Conservation (phyloP, 2,329 filamentous ascomycete genomes). For the Bipolaris bicolor region DNA sequence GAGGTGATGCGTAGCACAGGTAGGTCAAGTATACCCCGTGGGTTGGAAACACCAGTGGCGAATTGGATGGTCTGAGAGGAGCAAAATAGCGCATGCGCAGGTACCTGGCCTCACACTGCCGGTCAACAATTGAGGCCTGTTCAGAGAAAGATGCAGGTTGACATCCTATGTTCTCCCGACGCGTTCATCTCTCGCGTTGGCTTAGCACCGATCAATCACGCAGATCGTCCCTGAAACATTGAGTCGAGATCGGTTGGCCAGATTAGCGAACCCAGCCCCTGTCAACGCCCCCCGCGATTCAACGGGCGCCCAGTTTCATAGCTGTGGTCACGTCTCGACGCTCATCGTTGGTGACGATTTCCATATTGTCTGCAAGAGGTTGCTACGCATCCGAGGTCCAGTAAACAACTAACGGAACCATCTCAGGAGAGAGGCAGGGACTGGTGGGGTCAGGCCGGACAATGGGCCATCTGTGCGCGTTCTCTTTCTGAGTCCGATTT, state of each 20-base stretch:
- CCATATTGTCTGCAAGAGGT: neutral
- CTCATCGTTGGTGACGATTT: neutral
- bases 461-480: neutral
- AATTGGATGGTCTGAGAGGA: neutral
- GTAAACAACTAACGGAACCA: neutral
- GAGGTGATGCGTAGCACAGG: neutral
- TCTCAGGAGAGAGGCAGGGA: neutral
- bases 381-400: neutral
- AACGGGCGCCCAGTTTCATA: neutral
- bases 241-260: conserved; percentile 27
- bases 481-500: neutral
- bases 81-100: neutral
- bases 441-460: neutral
- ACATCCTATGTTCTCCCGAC: conserved; percentile 9
- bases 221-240: conserved; percentile 33
- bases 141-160: neutral
- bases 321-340: neutral
- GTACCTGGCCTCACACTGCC: neutral
- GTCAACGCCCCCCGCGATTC: conserved; percentile 3
- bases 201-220: conserved; percentile 37
- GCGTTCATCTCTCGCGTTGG: conserved; percentile 23
- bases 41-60: neutral
- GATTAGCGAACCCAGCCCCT: conserved; percentile 30
- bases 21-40: neutral
- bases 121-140: neutral